Evolutionary conservation across 768 basidiomycete species (phyloP), one percentile per base, ranked within the genome.

Genomic region (Vararia minispora): DNA sequence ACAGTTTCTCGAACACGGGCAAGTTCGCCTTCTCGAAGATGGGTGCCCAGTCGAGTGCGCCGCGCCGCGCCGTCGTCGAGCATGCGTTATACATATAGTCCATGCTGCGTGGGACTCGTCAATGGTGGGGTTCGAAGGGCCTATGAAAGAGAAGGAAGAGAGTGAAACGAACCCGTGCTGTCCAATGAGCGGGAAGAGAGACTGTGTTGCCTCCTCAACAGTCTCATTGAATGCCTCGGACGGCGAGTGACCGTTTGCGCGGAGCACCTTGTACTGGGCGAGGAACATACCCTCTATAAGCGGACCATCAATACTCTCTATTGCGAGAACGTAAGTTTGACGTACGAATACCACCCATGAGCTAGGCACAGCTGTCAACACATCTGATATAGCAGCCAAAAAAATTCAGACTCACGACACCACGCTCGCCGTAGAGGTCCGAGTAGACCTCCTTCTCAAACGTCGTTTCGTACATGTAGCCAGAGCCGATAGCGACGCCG

Each of bases 151-250:
- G 23, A 4, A 6, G 14, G 22, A 17, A n/a, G 9, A 27, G 5
- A 16, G 28, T 11, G 5, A 38, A 6, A 56, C 77, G 39, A 59
- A 86, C 82, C 90, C 91, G 59, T 95, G 84, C 55, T 82, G 74
- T 49, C 94, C 95, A 54, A 99, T 90, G 61, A 99, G 63, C 43
- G 95, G 95, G 71, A 88, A 97, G 47, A 99, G 78, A 27, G 90
- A 94, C 58, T 99, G 92, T 29, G 94, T 98, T n/a, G 95, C 95
- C 68, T 98, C 95, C 65, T 98, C 95, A 45, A 98, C 95, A 43
- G 95, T 98, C 72, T 99, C 95, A 64, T 99, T 98, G 79, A 99
- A 98, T 34, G 92, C 92, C 60, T 99, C 95, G 29, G 94, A 98
- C 38, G 95, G 95, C 4, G 78, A 68, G 74, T 99, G 95, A 40